A percentile compares a stretch with the other conserved stretches of the same genome.
phyloP scores from a whole-genome alignment of 1,139 yeast species.

The Taiozyma onychis region DNA sequence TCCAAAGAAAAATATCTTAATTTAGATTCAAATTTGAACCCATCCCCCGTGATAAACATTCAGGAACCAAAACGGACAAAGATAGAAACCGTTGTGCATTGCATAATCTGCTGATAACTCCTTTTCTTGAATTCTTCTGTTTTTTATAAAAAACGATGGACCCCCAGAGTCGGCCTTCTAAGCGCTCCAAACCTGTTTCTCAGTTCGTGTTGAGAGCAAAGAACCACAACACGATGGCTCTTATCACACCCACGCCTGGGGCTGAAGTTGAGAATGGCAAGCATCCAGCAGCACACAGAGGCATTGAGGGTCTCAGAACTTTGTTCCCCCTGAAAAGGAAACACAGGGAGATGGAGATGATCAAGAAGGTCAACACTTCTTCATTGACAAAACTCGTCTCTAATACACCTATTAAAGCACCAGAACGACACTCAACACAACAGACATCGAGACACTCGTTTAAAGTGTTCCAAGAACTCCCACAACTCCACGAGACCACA shows the following conservation, averaged over 20 bases:
- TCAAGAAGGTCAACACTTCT: neutral
- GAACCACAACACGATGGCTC: neutral
- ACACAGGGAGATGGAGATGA: neutral
- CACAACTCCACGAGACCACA: neutral
- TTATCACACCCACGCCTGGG: neutral
- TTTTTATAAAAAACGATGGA: neutral
- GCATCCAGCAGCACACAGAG: neutral
- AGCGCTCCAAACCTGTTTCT: neutral
- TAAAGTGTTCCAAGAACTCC: neutral
- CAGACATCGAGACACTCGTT: neutral
- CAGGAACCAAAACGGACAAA: neutral
- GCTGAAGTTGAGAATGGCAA: neutral
- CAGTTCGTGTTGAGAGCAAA: neutral
- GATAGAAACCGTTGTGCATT: neutral
- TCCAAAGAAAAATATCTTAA: neutral
- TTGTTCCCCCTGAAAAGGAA: neutral
- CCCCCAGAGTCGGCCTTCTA: neutral
- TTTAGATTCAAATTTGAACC: neutral
- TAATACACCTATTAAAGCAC: neutral
- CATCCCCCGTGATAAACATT: neutral
- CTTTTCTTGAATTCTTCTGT: neutral
- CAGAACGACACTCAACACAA: neutral
- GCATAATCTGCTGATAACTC: neutral
- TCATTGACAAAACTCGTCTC: neutral
- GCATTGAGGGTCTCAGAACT: neutral